Evolutionary conservation across 1,284 basidiomycete species (phyloP).

Genomic region (Malassezia nana): DNA sequence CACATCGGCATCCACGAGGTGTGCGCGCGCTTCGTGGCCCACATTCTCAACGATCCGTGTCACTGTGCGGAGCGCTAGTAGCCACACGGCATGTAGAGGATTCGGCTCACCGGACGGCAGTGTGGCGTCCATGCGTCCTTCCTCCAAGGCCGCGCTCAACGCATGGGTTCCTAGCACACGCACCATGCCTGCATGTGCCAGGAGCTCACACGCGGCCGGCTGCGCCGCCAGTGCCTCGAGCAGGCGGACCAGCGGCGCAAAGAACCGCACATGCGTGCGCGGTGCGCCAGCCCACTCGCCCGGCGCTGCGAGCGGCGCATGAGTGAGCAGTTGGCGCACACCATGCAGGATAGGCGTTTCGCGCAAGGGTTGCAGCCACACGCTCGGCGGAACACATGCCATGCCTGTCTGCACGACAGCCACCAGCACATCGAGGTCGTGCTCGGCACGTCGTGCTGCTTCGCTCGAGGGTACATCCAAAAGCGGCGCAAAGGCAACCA

Average conservation of each 20-base stretch:
- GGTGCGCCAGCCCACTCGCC: not conserved
- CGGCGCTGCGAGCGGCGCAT: slow-evolving; percentile 1
- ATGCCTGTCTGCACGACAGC: slow-evolving; percentile 20
- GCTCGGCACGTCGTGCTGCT: slow-evolving; percentile 3
- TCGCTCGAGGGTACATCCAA: not conserved
- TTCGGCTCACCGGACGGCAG: slow-evolving; percentile 63
- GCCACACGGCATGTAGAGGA: slow-evolving; percentile 69
- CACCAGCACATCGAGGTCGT: slow-evolving; percentile 17
- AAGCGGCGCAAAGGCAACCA: not conserved
- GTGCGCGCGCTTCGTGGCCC: slow-evolving; percentile 51
- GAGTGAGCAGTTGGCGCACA: not conserved
- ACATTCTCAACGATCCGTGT: slow-evolving; percentile 60
- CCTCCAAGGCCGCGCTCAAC: slow-evolving; percentile 64
- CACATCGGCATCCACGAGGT: slow-evolving; percentile 76
- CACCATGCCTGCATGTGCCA: slow-evolving; percentile 72
- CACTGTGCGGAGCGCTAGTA: slow-evolving; percentile 70
- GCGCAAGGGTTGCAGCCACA: slow-evolving; percentile 9
- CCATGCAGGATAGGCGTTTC: not conserved
- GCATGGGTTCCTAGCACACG: slow-evolving; percentile 72
- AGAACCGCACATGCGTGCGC: slow-evolving; percentile 11
- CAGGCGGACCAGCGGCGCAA: slow-evolving; percentile 61
- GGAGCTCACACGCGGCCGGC: slow-evolving; percentile 66
- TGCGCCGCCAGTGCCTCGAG: slow-evolving; percentile 74
- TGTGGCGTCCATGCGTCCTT: slow-evolving; percentile 61
- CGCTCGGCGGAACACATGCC: not conserved